phyloP scores from a whole-genome alignment of 2,329 filamentous ascomycete genomes.

The Pseudonectria buxi region DNA sequence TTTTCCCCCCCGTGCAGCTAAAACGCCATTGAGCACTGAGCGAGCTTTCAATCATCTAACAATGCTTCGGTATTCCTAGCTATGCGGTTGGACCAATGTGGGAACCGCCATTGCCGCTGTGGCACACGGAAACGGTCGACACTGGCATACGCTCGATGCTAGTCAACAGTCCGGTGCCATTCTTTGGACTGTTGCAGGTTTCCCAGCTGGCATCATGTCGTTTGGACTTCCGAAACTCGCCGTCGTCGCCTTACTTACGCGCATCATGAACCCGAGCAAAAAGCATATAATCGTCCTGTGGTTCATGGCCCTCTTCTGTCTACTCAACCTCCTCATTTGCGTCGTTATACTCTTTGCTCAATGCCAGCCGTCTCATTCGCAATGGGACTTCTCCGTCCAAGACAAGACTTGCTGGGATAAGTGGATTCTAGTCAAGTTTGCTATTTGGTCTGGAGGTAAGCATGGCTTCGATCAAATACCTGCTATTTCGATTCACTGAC shows the following conservation, averaged over 20 bases:
- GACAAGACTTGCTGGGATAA: constrained; percentile 29
- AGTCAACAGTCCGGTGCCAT: constrained; percentile 24
- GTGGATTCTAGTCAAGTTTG: constrained; percentile 31
- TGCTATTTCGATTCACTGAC: not conserved
- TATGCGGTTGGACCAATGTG: constrained; percentile 28
- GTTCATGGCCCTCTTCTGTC: constrained; percentile 24
- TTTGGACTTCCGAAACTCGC: constrained; percentile 37
- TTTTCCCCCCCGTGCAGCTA: not conserved
- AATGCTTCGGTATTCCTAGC: constrained; percentile 8
- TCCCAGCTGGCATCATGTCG: constrained; percentile 31
- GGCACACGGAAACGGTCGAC: constrained; percentile 31
- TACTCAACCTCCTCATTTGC: constrained; percentile 26
- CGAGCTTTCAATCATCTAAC: too few relatives aligned
- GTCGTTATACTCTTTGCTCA: constrained; percentile 36
- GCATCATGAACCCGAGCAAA: constrained; percentile 30
- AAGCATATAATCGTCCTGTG: constrained; percentile 31
- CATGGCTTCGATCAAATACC: too few relatives aligned
- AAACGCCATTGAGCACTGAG: too few relatives aligned
- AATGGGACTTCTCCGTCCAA: constrained; percentile 32
- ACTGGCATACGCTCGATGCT: constrained; percentile 25
- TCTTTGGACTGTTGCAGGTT: constrained; percentile 31
- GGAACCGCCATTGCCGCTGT: constrained; percentile 29
- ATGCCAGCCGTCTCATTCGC: constrained; percentile 31
- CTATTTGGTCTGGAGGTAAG: constrained; percentile 34
- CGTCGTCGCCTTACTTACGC: constrained; percentile 31